Base-by-base conservation (phyloP, 2,329 filamentous ascomycete genomes). In the Penicillium sp. region DNA sequence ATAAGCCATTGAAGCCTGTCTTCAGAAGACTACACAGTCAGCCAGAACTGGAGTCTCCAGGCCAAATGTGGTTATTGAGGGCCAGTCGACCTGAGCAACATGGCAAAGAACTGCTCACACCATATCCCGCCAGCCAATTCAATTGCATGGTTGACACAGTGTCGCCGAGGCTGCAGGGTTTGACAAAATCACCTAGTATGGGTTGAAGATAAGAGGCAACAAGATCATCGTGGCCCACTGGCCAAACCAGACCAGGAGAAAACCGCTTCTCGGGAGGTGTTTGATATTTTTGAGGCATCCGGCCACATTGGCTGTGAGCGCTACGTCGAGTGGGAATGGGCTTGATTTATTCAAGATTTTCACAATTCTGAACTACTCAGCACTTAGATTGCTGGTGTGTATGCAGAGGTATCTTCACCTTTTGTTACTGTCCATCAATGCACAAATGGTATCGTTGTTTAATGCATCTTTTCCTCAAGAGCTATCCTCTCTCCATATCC, bases 401-500 rank as follows among this genome's bases (percentile, higher is more conserved):
- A 16, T 16, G 25, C 25, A 32, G 9, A 29, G 7, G 9, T n/a
- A 29, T 46, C 15, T 2, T 32, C 12, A 2, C 10, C 8, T 35
- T 16, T 35, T 16, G 5, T 35, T 35, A 7, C 32, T 12, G 39
- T 25, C 21, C 9, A 8, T 45, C 13, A 27, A 13, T 44, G 16
- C 27, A 35, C 38, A 45, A 50, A 35, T 47, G 35, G 50, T 52
- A 52, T 47, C 38, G n/a, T 32, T 42, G 12, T 50, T 34, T 10
- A 18, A 35, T 23, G 15, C 16, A n/a, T 40, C 6, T 12, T 25
- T 18, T 38, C 25, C 12, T 18, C 32, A 51, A 15, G 27, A 37
- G 15, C 4, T 12, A 38, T 58, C 51, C 15, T 64, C 63, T 66
- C 85, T 83, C 89, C 90, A 96, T 69, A 96, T 89, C 69, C 92